These are phyloP conservation scores for Podospora pseudocomata DNA, from an alignment of 495 filamentous ascomycete species.

Conservation along the genomic window DNA sequence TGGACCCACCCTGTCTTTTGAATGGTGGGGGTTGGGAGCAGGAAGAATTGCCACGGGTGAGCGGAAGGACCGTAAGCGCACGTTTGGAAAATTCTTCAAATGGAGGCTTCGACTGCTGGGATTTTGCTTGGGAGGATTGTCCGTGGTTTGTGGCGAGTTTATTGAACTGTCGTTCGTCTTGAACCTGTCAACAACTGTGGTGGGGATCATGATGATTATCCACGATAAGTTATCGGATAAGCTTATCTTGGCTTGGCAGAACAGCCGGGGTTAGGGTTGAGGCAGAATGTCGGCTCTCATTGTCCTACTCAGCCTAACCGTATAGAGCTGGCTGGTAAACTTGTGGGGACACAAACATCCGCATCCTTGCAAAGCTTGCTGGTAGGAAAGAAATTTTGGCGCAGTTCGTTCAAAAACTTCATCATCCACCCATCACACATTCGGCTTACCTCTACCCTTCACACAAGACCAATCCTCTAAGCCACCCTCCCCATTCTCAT, in stretches of 20 bases:
- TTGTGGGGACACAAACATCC: neutral
- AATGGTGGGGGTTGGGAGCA: neutral
- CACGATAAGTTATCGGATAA: neutral
- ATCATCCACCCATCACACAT: neutral
- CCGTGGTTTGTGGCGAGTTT: neutral
- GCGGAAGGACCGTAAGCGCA: neutral
- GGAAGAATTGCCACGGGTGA: neutral
- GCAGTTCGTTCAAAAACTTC: neutral
- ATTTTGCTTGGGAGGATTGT: neutral
- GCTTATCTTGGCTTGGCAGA: neutral
- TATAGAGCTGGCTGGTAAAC: neutral
- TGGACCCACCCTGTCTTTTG: too few species aligned
- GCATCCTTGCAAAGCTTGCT: neutral
- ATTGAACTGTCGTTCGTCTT: neutral
- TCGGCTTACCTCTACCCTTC: neutral
- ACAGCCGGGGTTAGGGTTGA: constrained; percentile 1
- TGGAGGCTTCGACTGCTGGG: neutral
- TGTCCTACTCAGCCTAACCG: neutral
- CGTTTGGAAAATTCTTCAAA: neutral
- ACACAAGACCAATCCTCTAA: neutral
- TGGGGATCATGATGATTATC: neutral
- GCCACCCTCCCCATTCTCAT: neutral
- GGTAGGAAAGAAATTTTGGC: neutral
- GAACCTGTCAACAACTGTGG: neutral
- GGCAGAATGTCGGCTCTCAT: neutral